Percentiles rank a stretch among this genome's conserved stretches.
Conservation (phyloP, 768 basidiomycete genomes). For the Boletus barrowsii region DNA sequence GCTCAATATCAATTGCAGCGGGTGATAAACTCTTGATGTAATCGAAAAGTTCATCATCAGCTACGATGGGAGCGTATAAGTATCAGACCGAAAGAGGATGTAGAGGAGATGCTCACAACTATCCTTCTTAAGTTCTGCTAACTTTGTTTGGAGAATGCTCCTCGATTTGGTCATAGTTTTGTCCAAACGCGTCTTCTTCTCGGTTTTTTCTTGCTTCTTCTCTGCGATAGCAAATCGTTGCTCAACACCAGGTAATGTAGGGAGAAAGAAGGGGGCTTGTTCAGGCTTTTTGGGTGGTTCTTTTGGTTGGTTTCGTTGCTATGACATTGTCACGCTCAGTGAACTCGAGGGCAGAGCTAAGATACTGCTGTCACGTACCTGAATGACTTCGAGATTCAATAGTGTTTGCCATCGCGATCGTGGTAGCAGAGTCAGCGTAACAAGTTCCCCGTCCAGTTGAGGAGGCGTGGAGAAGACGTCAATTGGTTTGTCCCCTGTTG, state of each 20-base stretch:
- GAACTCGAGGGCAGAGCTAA: neutral
- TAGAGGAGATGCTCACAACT: constrained; percentile 56
- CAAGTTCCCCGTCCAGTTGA: constrained; percentile 85
- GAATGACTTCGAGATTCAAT: constrained; percentile 93
- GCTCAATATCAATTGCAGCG: constrained; percentile 86
- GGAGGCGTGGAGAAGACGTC: constrained; percentile 84
- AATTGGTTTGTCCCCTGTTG: constrained; percentile 53
- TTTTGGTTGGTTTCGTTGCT: constrained; percentile 96
- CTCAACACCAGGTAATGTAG: constrained; percentile 86
- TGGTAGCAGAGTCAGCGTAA: constrained; percentile 89
- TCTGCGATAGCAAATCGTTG: constrained; percentile 66
- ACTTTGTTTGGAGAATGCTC: constrained; percentile 68
- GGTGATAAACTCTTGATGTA: constrained; percentile 86
- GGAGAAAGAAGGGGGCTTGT: constrained; percentile 95
- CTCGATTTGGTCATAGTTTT: constrained; percentile 49
- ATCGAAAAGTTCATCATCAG: constrained; percentile 81
- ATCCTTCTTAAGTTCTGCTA: constrained; percentile 53
- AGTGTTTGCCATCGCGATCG: constrained; percentile 95
- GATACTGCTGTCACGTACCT: constrained; percentile 44
- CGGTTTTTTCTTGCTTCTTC: constrained; percentile 36
- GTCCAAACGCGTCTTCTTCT: constrained; percentile 50
- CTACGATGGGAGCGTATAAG: constrained; percentile 1
- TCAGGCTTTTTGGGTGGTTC: constrained; percentile 94
- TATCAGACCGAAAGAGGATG: constrained; percentile 1
- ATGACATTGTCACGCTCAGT: neutral